Percentiles rank a stretch among this genome's conserved stretches.
Conservation (phyloP, 2,329 filamentous ascomycete genomes). For the Aspergillus sp. region DNA sequence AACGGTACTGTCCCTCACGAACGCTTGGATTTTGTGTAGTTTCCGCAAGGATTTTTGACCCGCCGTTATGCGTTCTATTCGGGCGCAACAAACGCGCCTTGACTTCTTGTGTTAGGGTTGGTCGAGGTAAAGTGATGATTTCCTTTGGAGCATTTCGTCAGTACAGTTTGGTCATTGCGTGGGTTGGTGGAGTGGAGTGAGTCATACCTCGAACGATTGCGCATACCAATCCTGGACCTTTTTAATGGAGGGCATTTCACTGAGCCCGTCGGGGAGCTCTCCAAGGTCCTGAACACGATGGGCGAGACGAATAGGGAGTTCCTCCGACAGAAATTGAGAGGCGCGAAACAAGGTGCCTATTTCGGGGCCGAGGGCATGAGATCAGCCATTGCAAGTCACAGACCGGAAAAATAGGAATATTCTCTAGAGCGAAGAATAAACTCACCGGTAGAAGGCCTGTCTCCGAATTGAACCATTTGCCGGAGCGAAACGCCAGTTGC, state of each 20-base stretch:
- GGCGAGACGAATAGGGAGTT: constrained; percentile 92
- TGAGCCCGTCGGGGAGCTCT: constrained; percentile 89
- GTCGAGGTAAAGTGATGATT: constrained; percentile 82
- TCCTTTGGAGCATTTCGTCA: constrained; percentile 56
- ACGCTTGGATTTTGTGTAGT: constrained; percentile 89
- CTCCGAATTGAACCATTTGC: constrained; percentile 99
- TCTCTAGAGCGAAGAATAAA: not conserved
- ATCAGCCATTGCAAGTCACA: constrained; percentile 14
- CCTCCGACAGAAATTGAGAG: constrained; percentile 96
- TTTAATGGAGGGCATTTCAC: constrained; percentile 95
- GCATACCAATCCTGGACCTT: constrained; percentile 98
- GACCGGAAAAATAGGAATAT: constrained; percentile 3
- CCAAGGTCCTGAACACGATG: constrained; percentile 94
- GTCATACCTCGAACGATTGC: constrained; percentile 91
- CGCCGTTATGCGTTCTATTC: constrained; percentile 53
- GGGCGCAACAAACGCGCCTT: constrained; percentile 69
- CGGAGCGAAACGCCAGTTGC: constrained; percentile 93
- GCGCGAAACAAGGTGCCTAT: constrained; percentile 92
- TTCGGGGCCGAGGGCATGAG: constrained; percentile 3
- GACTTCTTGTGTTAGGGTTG: constrained; percentile 71
- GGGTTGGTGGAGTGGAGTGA: constrained; percentile 13
- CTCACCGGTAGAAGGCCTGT: constrained; percentile 84
- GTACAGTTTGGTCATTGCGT: constrained; percentile 5
- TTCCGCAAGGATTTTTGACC: constrained; percentile 70
- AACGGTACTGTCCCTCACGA: constrained; percentile 74